Base-by-base conservation (phyloP, 2,329 filamentous ascomycete genomes). In the Colletotrichum falcatum region DNA sequence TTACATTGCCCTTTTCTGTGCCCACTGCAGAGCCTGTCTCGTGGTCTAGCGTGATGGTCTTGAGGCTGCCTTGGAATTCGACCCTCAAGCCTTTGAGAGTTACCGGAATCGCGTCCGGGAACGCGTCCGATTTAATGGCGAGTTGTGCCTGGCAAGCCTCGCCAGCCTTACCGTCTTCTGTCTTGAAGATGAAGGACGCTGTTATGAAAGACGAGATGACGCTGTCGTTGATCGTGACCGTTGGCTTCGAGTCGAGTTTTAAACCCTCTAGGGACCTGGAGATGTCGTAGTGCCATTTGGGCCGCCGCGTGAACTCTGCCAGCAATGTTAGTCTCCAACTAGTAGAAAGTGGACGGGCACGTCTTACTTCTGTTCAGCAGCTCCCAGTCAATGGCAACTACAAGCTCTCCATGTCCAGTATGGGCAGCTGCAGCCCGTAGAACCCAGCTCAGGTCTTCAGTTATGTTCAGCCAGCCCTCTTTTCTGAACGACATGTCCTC, bases 311-410 rank as follows among this genome's bases (percentile, higher is more conserved):
- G 75, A 90, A 91, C 61, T 80, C 89, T 66, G 49, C 39, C 20
- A 9, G 16, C n/a, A 26, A 26, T 39, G 69, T 78, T 67, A 80
- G 75, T 58, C 37, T 74, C 30, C 35, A n/a, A 28, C 5, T 26
- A 49, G 55, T 7, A 8, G 3, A 62, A 56, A 7, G 20, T 20
- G 2, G 12, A 39, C 46, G 20, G 30, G n/a, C 8, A 28, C 9
- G n/a, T 20, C 87, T 77, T 80, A 90, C 89, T 83, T 54, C 79
- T 85, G 68, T 88, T 84, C 77, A 91, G 82, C 54, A 92, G 81
- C 75, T 92, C 90, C 88, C 90, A 91, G 75, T 91, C 89, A 61
- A 90, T 86, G 35, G 88, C 84, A 44, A 92, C 79, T 11, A 91
- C 83, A 37, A 90, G 80, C 62, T 88, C 86, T 11, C 84, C 85